Conservation (phyloP, 495 filamentous ascomycete species). For the Penicillium salamii region DNA sequence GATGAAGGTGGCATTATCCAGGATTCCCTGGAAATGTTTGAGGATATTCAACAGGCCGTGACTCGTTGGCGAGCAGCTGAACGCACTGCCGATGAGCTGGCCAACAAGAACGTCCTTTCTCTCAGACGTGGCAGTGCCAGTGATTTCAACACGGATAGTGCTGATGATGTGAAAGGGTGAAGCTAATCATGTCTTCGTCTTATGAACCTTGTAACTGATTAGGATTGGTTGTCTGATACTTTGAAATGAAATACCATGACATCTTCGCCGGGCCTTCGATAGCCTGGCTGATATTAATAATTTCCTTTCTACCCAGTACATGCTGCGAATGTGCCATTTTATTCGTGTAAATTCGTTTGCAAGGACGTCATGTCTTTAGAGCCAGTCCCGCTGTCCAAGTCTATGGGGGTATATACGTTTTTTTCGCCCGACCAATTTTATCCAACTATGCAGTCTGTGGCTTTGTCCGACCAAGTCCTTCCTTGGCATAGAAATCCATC, state of each 20-base stretch:
- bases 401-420: conserved; percentile 20
- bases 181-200: conserved; percentile 14
- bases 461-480: conserved; percentile 81
- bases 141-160: conserved; percentile 41
- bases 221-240: conserved; percentile 5
- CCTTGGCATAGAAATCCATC: conserved; percentile 97
- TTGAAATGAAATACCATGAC: conserved; percentile 12
- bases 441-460: conserved; percentile 33
- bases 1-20: conserved; percentile 81
- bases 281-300: conserved; percentile 7
- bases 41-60: conserved; percentile 65
- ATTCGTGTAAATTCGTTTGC: background rate
- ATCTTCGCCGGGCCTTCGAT: conserved; percentile 10
- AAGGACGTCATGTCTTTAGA: conserved; percentile 2
- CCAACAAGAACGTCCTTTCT: conserved; percentile 40
- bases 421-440: background rate
- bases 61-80: conserved; percentile 60
- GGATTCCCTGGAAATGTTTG: conserved; percentile 78
- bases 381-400: conserved; percentile 19
- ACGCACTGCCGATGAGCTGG: conserved; percentile 40
- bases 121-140: conserved; percentile 42
- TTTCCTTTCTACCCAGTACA: background rate
- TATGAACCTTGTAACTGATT: conserved; percentile 24
- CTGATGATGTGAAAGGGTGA: conserved; percentile 42
- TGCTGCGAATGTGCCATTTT: background rate